Percentiles rank a stretch among this genome's conserved stretches.
Evolutionary conservation across 208 protist species (phyloP).

Genomic region (Acanthamoeba sp.): DNA sequence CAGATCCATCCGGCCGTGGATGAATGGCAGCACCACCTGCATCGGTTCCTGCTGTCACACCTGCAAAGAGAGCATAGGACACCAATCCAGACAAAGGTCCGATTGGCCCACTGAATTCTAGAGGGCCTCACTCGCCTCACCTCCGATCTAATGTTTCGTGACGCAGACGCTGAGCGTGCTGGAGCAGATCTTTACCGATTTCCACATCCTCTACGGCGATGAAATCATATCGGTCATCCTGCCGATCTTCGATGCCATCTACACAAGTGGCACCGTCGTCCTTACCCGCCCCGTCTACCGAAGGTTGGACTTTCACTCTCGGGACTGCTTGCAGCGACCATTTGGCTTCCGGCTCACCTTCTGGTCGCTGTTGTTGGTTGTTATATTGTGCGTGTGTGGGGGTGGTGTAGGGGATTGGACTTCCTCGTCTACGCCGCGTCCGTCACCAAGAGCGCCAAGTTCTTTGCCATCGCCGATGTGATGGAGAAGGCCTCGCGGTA

Average conservation of each 20-base stretch:
- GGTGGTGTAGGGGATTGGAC: slow-evolving; percentile 9
- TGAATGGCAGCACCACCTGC: slow-evolving; percentile 51
- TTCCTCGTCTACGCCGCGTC: slow-evolving; percentile 24
- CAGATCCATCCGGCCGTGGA: slow-evolving; percentile 54
- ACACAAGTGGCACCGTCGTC: neutral
- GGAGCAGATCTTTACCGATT: neutral
- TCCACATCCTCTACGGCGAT: slow-evolving; percentile 70
- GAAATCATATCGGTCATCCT: slow-evolving; percentile 59
- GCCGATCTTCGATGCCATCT: slow-evolving; percentile 64
- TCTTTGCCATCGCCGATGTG: slow-evolving; percentile 30
- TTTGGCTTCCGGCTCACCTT: neutral
- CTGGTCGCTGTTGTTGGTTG: neutral
- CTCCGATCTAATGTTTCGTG: too few relatives aligned
- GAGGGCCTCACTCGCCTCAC: too few relatives aligned
- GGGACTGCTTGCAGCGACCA: neutral
- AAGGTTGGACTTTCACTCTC: neutral
- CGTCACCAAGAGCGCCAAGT: slow-evolving; percentile 28
- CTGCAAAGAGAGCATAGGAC: slow-evolving; percentile 1
- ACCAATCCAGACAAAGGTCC: slow-evolving; percentile 31
- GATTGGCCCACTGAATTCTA: neutral
- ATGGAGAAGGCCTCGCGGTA: slow-evolving; percentile 28
- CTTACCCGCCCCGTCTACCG: slow-evolving; percentile 7
- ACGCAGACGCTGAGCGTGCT: slow-evolving; percentile 27
- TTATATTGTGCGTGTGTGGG: neutral
- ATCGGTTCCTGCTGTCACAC: neutral